These are phyloP conservation scores for Dothidotthia symphoricarpi DNA, from an alignment of 2,329 filamentous ascomycete species.

Conservation along the genomic window DNA sequence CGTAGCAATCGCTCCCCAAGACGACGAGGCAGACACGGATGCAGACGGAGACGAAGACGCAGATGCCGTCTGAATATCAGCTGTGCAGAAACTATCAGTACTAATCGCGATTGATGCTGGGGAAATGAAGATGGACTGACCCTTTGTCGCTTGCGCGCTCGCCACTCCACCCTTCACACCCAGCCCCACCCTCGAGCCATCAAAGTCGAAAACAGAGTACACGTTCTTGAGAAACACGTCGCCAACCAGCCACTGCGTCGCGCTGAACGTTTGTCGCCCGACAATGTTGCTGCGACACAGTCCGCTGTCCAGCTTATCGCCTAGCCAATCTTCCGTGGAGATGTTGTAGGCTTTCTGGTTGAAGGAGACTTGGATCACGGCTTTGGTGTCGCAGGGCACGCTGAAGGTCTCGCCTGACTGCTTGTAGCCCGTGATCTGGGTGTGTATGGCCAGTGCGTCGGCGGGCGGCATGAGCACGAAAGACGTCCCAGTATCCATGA, in stretches of 20 bases:
- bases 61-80: too few species aligned
- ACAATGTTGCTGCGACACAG: conserved; percentile 69
- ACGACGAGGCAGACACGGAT: too few species aligned
- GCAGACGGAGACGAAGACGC: too few species aligned
- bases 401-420: conserved; percentile 62
- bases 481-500: conserved; percentile 82
- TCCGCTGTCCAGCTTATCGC: conserved; percentile 38
- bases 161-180: conserved; percentile 24
- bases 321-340: conserved; percentile 69
- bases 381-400: conserved; percentile 69
- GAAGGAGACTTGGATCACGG: conserved; percentile 64
- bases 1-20: conserved; percentile 11
- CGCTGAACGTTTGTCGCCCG: conserved; percentile 64
- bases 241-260: conserved; percentile 71
- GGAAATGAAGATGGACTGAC: too few species aligned
- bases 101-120: too few species aligned
- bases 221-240: conserved; percentile 89
- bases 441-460: conserved; percentile 68
- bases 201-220: conserved; percentile 79
- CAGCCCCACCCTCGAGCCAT: conserved; percentile 61
- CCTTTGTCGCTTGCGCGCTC: too few species aligned
- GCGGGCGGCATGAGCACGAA: conserved; percentile 70
- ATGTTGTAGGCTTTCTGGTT: conserved; percentile 66
- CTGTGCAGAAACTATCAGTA: too few species aligned
- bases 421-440: conserved; percentile 61